Evolutionary conservation across 164 flowering plant species (phyloP), one percentile per base, ranked within the genome.

Genomic region (Hamamelis virginiana): DNA sequence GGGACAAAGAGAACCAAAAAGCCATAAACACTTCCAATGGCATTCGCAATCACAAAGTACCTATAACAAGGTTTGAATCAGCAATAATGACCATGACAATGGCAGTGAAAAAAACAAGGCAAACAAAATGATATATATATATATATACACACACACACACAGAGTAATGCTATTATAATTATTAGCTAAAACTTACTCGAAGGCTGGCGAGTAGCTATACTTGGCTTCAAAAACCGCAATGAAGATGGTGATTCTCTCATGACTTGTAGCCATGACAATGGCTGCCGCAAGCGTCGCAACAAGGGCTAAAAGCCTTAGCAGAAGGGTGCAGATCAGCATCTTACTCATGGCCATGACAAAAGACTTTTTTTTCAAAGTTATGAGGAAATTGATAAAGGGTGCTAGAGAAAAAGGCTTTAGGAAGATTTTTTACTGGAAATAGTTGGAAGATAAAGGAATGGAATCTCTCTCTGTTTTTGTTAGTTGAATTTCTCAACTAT

Each of bases 251-350:
- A 50, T 51, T 28, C 12, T 67, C 64, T 83, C 68, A 23, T 67
- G 82, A 65, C 82, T 80, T 5, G 80, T 72, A 19, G 71, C 79
- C 81, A 80, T 79, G 51, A 78, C 57, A 66, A 83, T 74, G 27
- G 76, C 75, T 0, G 82, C 83, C 5, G 75, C 26, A 25, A 76
- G 72, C 6, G 86, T 78, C 1, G 84, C 65, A 0, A 52, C 75
- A 11, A 80, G 52, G 27, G 79, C 86, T 15, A 75, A 22, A 10
- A 79, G 65, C 76, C 86, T 80, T 18, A 74, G 56, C 52, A 80
- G 46, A 44, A 78, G 64, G 14, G 8, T 41, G 53, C 52, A 51
- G 1, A n/a, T n/a, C n/a, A 74, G 0, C 60, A 76, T 70, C 70
- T 56, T 65, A 27, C 46, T n/a, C 69, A 61, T 78, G 11, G 50